Percentiles rank a stretch among this genome's conserved stretches.
Evolutionary conservation across 2,329 filamentous ascomycete genomes (phyloP).

Genomic region (Fusarium continuum): DNA sequence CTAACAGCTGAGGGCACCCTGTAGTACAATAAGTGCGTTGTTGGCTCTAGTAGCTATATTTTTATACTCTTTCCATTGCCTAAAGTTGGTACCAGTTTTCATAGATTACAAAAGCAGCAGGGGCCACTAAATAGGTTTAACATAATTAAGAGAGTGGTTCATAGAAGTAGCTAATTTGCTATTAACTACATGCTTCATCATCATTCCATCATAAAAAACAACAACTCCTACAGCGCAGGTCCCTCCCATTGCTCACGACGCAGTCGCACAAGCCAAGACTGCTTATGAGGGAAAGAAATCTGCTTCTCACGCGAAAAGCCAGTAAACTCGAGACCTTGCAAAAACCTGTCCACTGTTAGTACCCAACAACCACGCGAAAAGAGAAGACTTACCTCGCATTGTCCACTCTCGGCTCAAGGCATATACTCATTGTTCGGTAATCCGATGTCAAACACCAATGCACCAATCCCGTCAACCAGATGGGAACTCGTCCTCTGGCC

Average conservation of each 20-base stretch:
- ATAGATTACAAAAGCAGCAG: no score
- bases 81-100: no score
- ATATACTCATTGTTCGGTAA: slow-evolving; percentile 80
- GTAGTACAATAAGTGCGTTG: no score
- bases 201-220: neutral
- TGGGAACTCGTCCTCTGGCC: slow-evolving; percentile 80
- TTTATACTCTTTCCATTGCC: no score
- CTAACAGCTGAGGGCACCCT: no score
- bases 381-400: slow-evolving; percentile 76
- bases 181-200: no score
- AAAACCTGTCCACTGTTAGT: slow-evolving; percentile 44
- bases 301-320: slow-evolving; percentile 91
- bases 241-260: slow-evolving; percentile 82
- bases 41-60: no score
- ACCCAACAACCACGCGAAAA: fast-evolving
- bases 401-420: slow-evolving; percentile 90
- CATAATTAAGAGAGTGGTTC: no score
- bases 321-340: slow-evolving; percentile 71
- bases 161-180: no score
- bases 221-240: slow-evolving; percentile 61
- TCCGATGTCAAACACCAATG: slow-evolving; percentile 86
- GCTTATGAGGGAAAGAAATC: slow-evolving; percentile 89
- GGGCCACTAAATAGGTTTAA: no score
- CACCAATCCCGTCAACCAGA: slow-evolving; percentile 87
- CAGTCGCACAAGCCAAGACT: slow-evolving; percentile 85